These are phyloP conservation scores for Kingdonia uniflora DNA, from an alignment of 164 flowering plant genomes.

Conservation along the genomic window DNA sequence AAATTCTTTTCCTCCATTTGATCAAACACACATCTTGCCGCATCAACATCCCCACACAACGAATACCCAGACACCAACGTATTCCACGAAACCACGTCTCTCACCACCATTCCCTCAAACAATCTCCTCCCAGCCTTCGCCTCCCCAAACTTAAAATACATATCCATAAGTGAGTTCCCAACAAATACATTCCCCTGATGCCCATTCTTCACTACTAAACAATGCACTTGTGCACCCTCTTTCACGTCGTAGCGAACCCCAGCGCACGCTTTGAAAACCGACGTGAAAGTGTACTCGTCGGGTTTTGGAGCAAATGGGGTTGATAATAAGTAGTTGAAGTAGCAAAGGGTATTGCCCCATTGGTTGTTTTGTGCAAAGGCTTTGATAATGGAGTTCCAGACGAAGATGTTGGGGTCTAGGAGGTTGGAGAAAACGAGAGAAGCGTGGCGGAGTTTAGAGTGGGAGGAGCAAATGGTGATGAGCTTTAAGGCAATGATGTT, in stretches of 20 bases:
- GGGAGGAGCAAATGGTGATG: slow-evolving; percentile 20
- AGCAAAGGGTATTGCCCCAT: slow-evolving; percentile 14
- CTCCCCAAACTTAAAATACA: slow-evolving; percentile 28
- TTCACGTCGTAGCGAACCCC: slow-evolving; percentile 6
- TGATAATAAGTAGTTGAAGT: slow-evolving; percentile 15
- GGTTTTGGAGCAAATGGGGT: slow-evolving; percentile 12
- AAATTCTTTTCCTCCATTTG: no score
- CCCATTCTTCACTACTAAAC: slow-evolving; percentile 15
- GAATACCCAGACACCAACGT: no score
- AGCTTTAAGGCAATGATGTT: slow-evolving; percentile 32
- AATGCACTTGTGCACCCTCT: slow-evolving; percentile 20
- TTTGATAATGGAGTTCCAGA: slow-evolving; percentile 28
- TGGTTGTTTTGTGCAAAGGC: slow-evolving; percentile 24
- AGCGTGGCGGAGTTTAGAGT: slow-evolving; percentile 25
- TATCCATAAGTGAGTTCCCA: slow-evolving; percentile 28
- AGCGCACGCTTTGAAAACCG: slow-evolving; percentile 30
- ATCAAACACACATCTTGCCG: no score
- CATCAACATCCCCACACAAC: no score
- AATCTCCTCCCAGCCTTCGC: slow-evolving; percentile 12
- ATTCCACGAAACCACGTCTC: no score
- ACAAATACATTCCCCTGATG: slow-evolving; percentile 21
- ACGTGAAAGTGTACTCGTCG: slow-evolving; percentile 33
- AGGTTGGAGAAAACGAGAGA: slow-evolving; percentile 19
- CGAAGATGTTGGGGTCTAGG: slow-evolving; percentile 19
- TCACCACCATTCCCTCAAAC: no score